phyloP scores from a whole-genome alignment of 2,329 filamentous ascomycete species.

The Colletotrichum coccodes region DNA sequence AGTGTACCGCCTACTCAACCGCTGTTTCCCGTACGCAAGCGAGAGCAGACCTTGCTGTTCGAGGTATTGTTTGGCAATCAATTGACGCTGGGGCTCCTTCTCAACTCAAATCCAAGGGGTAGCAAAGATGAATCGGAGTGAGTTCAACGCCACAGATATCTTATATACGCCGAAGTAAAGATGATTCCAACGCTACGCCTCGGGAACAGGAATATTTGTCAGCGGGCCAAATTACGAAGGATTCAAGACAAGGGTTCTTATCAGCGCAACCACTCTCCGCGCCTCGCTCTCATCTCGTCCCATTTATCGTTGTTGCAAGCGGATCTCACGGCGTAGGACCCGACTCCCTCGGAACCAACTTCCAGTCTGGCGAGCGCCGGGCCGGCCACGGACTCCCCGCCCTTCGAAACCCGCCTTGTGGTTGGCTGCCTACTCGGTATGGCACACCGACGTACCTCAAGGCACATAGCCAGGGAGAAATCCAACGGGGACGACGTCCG shows the following conservation, averaged over 20 bases:
- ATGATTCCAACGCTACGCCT: neutral
- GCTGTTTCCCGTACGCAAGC: neutral
- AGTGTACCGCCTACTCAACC: neutral
- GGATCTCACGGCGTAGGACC: neutral
- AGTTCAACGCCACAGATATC: neutral
- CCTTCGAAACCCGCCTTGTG: neutral
- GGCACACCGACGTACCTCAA: neutral
- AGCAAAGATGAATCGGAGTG: too few species aligned
- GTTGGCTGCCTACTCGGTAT: neutral
- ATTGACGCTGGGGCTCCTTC: too few species aligned
- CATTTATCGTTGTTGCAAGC: neutral
- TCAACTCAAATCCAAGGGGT: too few species aligned
- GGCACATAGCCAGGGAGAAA: neutral
- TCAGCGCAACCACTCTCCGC: neutral
- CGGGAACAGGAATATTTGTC: too few species aligned
- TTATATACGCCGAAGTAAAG: too few species aligned
- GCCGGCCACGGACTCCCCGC: neutral
- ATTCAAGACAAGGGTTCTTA: neutral
- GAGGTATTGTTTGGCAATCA: too few species aligned
- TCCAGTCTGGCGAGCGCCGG: neutral
- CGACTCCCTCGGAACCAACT: neutral
- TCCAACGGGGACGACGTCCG: neutral
- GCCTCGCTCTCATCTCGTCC: neutral
- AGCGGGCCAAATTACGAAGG: neutral
- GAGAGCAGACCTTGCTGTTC: neutral